Evolutionary conservation across 176 grass and related monocot species (phyloP), one percentile per base, ranked within the genome.

Genomic region (Carex kokanica): DNA sequence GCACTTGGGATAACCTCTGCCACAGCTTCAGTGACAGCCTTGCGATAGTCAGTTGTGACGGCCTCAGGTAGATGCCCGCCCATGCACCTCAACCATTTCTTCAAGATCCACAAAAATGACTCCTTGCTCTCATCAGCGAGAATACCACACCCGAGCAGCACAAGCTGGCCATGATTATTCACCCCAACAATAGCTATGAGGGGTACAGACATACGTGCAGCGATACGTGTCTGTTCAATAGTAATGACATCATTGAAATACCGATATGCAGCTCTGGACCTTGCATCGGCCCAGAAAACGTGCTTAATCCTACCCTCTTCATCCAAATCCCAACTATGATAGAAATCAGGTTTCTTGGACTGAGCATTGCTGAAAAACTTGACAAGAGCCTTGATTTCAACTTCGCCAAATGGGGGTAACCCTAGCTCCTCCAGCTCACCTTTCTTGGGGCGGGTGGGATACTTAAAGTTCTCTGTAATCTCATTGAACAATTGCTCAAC

Each of bases 1-100:
- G 87, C 82, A 86, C 83, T 79, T 80, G 94, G 91, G 24, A 93
- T 86, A 68, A 97, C 89, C 65, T 93, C 91, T n/a, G 87, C 77
- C 77, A 97, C 84, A 10, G 91, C 94, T 81, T 91, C 80, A 47
- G 80, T 82, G 29, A 81, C 66, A 25, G 55, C 85, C 61, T 80
- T 86, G 36, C 78, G 78, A 27, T 86, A 80, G 29, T 86, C 85
- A 60, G 74, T 86, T 27, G 78, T 86, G 45, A 86, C 15, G 4
- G 85, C 85, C 47, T 86, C 78, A 15, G 85, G 85, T 23, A 71
- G 55, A 29, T 55, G 54, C 9, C 78, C 64, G 0, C 68, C 80
- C 86, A 87, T 83, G 62, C 80, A 87, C 27, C 66, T 63, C 62
- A 87, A 29, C 79, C 80, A 87, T 54, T 81, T 73, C 64, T 87